Conservation (phyloP, 208 protist genomes). For the Acanthamoeba rhysodes region DNA sequence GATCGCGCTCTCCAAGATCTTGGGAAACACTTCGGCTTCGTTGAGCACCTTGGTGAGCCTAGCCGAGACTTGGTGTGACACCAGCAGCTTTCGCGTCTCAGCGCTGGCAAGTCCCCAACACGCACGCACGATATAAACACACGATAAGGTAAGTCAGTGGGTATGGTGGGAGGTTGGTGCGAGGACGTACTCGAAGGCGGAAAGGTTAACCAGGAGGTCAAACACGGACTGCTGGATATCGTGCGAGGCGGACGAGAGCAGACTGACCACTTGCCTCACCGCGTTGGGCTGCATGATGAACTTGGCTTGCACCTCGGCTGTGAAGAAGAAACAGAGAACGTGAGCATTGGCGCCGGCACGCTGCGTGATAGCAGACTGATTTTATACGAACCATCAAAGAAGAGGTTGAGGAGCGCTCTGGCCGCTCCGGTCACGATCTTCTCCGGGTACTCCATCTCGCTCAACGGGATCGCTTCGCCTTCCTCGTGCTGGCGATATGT, state of each 20-base stretch:
- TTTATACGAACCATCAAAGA: neutral
- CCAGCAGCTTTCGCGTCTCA: neutral
- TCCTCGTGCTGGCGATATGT: neutral
- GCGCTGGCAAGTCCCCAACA: neutral
- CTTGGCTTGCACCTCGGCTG: neutral
- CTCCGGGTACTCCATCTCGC: constrained; percentile 39
- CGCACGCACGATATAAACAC: no score
- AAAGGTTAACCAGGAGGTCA: neutral
- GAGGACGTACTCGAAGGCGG: neutral
- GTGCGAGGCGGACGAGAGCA: neutral
- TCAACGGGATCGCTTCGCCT: neutral
- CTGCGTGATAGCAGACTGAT: neutral
- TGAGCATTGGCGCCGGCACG: no score
- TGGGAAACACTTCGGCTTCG: neutral
- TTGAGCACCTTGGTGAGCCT: neutral
- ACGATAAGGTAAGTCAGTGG: neutral
- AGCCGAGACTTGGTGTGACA: neutral
- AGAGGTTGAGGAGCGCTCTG: neutral
- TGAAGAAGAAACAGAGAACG: neutral
- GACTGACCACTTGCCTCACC: neutral
- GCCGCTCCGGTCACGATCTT: neutral
- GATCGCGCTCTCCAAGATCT: constrained; percentile 21
- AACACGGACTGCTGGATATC: constrained; percentile 15
- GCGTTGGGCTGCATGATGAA: constrained; percentile 22
- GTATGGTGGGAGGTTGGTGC: neutral